Conservation (phyloP, 1,284 basidiomycete genomes). For the Cutaneotrichosporon arboriforme region DNA sequence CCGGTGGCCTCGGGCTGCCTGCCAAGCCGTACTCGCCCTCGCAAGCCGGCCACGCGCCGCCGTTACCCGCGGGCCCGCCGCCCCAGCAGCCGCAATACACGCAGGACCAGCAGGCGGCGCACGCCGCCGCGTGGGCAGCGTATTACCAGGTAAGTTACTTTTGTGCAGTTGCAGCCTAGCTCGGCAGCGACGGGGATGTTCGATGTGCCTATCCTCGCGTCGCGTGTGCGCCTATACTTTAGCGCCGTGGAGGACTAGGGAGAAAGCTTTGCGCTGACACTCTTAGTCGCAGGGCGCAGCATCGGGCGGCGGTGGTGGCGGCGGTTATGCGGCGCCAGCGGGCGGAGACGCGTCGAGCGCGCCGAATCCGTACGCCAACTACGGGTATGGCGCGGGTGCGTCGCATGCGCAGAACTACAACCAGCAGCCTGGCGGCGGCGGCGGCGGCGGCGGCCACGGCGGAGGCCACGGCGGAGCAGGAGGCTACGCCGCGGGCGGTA, state of each 20-base stretch:
- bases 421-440: conserved; percentile 3
- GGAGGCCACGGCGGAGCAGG: conserved; percentile 2
- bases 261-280: no score
- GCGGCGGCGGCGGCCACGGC: conserved; percentile 2
- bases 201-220: not conserved
- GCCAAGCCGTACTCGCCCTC: conserved; percentile 44
- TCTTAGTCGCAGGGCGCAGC: conserved; percentile 1
- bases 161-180: not conserved
- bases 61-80: conserved; percentile 39
- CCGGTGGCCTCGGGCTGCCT: conserved; percentile 23
- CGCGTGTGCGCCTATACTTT: no score
- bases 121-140: conserved; percentile 45
- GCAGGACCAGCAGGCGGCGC: conserved; percentile 27
- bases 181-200: no score
- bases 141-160: conserved; percentile 40
- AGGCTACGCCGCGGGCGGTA: not conserved
- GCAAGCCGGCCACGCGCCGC: conserved; percentile 52
- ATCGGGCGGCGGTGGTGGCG: conserved; percentile 11
- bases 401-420: conserved; percentile 18
- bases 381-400: conserved; percentile 45
- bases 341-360: conserved; percentile 9
- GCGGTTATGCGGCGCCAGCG: conserved; percentile 14
- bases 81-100: conserved; percentile 41
- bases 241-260: no score
- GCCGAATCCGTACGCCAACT: conserved; percentile 42